Conservation (phyloP, 2,329 filamentous ascomycete species). For the Nemania bipapillata region DNA sequence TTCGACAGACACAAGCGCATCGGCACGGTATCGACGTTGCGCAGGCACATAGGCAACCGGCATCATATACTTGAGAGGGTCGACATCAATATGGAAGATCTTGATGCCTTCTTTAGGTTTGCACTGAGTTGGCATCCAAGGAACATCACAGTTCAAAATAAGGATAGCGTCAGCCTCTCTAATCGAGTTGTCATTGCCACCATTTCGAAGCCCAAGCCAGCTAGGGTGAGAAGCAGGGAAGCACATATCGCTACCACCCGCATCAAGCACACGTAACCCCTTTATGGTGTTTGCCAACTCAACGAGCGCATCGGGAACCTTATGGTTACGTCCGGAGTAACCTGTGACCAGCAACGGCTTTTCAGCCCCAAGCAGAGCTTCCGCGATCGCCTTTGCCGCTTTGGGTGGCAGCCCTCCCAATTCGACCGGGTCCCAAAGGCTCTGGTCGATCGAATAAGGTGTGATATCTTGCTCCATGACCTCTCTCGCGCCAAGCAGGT, state of each 20-base stretch:
- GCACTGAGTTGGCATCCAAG: conserved; percentile 86
- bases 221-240: conserved; percentile 77
- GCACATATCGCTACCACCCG: conserved; percentile 82
- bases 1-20: conserved; percentile 71
- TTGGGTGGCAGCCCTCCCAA: conserved; percentile 67
- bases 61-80: conserved; percentile 76
- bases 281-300: conserved; percentile 74
- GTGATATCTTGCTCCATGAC: conserved; percentile 86
- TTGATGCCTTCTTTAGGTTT: conserved; percentile 63
- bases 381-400: conserved; percentile 69
- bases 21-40: conserved; percentile 72
- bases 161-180: conserved; percentile 83
- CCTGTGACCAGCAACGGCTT: conserved; percentile 77
- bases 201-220: conserved; percentile 77
- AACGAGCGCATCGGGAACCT: conserved; percentile 69
- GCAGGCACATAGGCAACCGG: conserved; percentile 77
- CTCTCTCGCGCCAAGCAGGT: conserved; percentile 80
- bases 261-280: conserved; percentile 77
- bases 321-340: conserved; percentile 76
- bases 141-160: conserved; percentile 88
- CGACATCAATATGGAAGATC: conserved; percentile 73
- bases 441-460: conserved; percentile 75
- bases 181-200: conserved; percentile 78
- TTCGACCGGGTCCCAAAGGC: conserved; percentile 75
- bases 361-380: conserved; percentile 70